phyloP scores from a whole-genome alignment of 1,284 basidiomycete species.

The Tremellales sp. region DNA sequence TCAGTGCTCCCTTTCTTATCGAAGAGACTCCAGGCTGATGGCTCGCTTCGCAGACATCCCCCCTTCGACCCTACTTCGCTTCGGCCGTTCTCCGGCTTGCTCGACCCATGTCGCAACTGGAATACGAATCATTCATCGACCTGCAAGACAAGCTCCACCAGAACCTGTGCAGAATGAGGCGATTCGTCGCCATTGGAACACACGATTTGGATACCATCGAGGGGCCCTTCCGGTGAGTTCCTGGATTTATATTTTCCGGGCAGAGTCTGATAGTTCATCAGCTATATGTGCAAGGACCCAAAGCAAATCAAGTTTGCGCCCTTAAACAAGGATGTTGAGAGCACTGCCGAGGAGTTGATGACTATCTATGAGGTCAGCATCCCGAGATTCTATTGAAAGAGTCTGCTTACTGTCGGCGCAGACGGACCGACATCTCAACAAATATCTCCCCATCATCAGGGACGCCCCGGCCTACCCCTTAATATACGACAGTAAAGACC shows the following conservation, averaged over 20 bases:
- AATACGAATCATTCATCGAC: conserved; percentile 97
- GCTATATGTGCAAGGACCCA: conserved; percentile 85
- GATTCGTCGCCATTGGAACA: conserved; percentile 94
- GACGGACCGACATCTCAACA: conserved; percentile 86
- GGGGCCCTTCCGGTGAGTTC: conserved; percentile 65
- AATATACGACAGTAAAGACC: conserved; percentile 86
- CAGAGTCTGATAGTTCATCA: conserved; percentile 9
- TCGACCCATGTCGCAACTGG: conserved; percentile 73
- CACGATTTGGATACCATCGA: conserved; percentile 91
- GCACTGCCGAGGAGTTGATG: conserved; percentile 83
- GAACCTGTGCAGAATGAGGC: conserved; percentile 85
- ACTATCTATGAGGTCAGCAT: conserved; percentile 73
- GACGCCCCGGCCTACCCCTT: conserved; percentile 96
- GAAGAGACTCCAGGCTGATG: background rate
- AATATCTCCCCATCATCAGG: conserved; percentile 87
- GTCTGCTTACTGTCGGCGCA: conserved; percentile 41
- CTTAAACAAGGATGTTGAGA: conserved; percentile 68
- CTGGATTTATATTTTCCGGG: background rate
- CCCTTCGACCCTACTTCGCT: conserved; percentile 86
- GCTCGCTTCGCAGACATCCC: conserved; percentile 57
- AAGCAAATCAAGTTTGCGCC: conserved; percentile 87
- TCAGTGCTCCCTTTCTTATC: conserved; percentile 45
- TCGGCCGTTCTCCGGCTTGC: conserved; percentile 86
- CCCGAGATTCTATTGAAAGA: background rate
- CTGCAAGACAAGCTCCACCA: conserved; percentile 97